phyloP scores from a whole-genome alignment of 23 red algal species.

The Chondrus crispus region DNA sequence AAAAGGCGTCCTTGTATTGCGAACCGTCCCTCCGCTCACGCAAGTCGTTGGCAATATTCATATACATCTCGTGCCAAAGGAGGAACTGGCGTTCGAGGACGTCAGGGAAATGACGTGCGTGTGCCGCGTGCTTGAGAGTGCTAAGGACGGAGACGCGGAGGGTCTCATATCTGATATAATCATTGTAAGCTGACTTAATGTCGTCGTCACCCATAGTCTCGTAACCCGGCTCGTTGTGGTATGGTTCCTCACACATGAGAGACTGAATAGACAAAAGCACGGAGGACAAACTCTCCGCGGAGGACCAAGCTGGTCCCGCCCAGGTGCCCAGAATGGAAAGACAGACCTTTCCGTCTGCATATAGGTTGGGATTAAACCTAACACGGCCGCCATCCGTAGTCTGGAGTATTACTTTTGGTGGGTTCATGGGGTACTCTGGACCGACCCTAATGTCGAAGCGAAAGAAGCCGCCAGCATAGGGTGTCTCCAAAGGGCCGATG shows the following conservation, averaged over 20 bases:
- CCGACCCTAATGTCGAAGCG: slow-evolving; percentile 80
- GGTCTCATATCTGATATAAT: slow-evolving; percentile 72
- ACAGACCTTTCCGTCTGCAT: slow-evolving; percentile 72
- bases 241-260: slow-evolving; percentile 76
- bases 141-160: slow-evolving; percentile 63
- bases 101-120: slow-evolving; percentile 54
- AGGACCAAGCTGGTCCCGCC: slow-evolving; percentile 76
- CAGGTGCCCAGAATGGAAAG: slow-evolving; percentile 79
- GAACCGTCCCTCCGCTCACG: slow-evolving; percentile 25
- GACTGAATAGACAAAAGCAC: slow-evolving; percentile 91
- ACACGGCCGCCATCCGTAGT: slow-evolving; percentile 77
- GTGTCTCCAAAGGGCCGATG: slow-evolving; percentile 72
- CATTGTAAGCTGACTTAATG: slow-evolving; percentile 57
- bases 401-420: slow-evolving; percentile 59
- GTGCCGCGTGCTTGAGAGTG: slow-evolving; percentile 49
- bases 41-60: slow-evolving; percentile 44
- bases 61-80: slow-evolving; percentile 74
- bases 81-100: slow-evolving; percentile 63
- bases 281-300: slow-evolving; percentile 62
- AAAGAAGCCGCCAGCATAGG: slow-evolving; percentile 75
- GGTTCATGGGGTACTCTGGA: slow-evolving; percentile 76
- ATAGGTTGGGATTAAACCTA: slow-evolving; percentile 85
- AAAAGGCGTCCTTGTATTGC: slow-evolving; percentile 60
- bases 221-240: slow-evolving; percentile 86
- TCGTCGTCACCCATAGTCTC: slow-evolving; percentile 42